Conservation (phyloP, 2,329 filamentous ascomycete genomes). For the Mycosphaerella arachidis region DNA sequence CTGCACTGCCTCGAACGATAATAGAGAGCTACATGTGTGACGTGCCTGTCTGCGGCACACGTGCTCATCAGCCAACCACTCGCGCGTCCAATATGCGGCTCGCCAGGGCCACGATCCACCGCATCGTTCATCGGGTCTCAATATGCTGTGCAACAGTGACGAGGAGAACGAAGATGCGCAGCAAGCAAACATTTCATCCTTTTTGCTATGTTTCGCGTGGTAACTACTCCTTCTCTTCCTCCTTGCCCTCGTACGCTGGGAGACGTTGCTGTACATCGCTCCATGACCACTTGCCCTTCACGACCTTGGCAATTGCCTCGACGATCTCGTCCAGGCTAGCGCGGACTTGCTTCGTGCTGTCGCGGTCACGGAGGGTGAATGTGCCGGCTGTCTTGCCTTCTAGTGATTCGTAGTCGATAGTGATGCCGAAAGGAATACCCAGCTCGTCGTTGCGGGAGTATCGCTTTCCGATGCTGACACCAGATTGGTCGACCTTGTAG, state of each 20-base stretch:
- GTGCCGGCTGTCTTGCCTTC: constrained; percentile 62
- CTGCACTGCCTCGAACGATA: background rate
- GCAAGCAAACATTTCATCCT: background rate
- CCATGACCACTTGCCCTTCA: constrained; percentile 62
- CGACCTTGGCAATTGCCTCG: constrained; percentile 62
- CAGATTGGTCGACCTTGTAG: constrained; percentile 83
- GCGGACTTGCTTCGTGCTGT: constrained; percentile 86
- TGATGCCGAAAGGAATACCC: constrained; percentile 89
- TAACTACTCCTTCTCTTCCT: constrained; percentile 42
- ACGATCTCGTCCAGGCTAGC: constrained; percentile 76
- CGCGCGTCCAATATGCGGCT: background rate
- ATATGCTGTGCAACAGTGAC: constrained; percentile 14
- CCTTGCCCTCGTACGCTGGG: constrained; percentile 78
- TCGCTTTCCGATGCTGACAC: constrained; percentile 88
- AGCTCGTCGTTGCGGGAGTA: constrained; percentile 94
- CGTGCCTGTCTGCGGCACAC: background rate
- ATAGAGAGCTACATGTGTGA: background rate
- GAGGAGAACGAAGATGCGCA: background rate
- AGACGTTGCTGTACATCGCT: constrained; percentile 70
- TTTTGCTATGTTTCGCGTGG: background rate
- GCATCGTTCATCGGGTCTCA: constrained; percentile 15
- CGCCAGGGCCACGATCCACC: constrained; percentile 1
- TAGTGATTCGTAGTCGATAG: constrained; percentile 91
- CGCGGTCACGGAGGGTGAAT: constrained; percentile 83
- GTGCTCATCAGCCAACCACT: background rate